Percentiles rank a stretch among this genome's conserved stretches.
phyloP scores from a whole-genome alignment of 257 asterid genomes.

The Scutellaria galericulata region DNA sequence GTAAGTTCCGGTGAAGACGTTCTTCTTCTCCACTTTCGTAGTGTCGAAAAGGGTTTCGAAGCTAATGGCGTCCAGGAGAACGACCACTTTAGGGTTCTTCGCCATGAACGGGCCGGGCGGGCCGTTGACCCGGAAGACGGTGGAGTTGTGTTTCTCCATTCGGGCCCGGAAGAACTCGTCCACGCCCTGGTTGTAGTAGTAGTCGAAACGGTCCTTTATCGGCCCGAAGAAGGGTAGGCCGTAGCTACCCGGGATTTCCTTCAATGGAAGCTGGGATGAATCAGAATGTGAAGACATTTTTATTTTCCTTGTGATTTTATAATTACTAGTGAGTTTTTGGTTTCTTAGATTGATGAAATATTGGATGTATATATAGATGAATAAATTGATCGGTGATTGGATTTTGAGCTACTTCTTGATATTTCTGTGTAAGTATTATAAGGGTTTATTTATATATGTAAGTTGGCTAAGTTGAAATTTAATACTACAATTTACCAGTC shows the following conservation, averaged over 20 bases:
- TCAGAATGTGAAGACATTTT: conserved; percentile 31
- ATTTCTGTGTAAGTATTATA: too few relatives aligned
- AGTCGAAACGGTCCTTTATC: conserved; percentile 48
- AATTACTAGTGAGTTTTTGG: not conserved
- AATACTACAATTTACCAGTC: too few relatives aligned
- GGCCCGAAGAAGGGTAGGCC: conserved; percentile 57
- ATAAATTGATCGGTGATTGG: too few relatives aligned
- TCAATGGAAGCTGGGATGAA: conserved; percentile 36
- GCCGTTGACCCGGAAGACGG: conserved; percentile 51
- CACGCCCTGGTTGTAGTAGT: conserved; percentile 46
- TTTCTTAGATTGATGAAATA: not conserved
- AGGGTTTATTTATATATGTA: too few relatives aligned
- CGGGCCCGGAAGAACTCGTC: conserved; percentile 53
- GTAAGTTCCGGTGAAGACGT: conserved; percentile 42
- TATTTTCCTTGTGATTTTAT: not conserved
- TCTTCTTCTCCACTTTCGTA: conserved; percentile 37
- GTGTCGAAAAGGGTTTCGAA: conserved; percentile 43
- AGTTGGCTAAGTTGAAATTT: too few relatives aligned
- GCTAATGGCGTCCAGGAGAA: conserved; percentile 37
- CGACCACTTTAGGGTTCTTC: conserved; percentile 43
- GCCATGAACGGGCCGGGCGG: conserved; percentile 66
- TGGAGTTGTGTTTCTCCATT: conserved; percentile 48
- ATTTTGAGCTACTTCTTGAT: too few relatives aligned
- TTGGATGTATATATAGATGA: not conserved
- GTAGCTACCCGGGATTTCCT: conserved; percentile 56